These are phyloP conservation scores for Herpetospermum pedunculosum DNA, from an alignment of 306 rosid genomes.

Conservation along the genomic window DNA sequence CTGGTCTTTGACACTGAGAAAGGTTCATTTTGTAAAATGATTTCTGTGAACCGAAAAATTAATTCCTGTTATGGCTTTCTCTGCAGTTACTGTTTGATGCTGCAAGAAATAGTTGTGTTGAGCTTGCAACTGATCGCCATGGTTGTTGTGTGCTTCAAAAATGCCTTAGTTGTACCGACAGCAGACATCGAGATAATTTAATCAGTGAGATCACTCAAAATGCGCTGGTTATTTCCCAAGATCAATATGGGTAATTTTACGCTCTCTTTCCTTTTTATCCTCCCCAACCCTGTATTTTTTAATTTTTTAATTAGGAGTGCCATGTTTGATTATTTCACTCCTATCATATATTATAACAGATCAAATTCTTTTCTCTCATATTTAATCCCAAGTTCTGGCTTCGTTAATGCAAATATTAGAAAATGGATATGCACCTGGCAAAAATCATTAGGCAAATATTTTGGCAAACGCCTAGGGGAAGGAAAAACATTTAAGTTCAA, in stretches of 20 bases:
- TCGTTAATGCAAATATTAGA: neutral
- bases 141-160: constrained; percentile 57
- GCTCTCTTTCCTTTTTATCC: neutral
- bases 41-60: neutral
- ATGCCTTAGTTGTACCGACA: constrained; percentile 35
- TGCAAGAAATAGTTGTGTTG: constrained; percentile 34
- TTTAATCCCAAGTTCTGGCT: neutral
- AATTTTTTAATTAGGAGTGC: neutral
- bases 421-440: neutral
- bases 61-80: neutral
- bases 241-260: constrained; percentile 38
- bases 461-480: neutral
- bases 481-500: neutral
- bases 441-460: neutral
- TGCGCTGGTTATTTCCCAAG: constrained; percentile 41
- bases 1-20: neutral
- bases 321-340: neutral
- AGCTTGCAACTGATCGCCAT: constrained; percentile 45
- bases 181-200: constrained; percentile 20
- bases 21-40: neutral
- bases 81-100: constrained; percentile 46
- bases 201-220: constrained; percentile 30
- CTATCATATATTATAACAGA: neutral
- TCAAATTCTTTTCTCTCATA: neutral
- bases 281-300: neutral